Conservation (phyloP, 106 monocot genomes). For the Chionographis japonica region DNA sequence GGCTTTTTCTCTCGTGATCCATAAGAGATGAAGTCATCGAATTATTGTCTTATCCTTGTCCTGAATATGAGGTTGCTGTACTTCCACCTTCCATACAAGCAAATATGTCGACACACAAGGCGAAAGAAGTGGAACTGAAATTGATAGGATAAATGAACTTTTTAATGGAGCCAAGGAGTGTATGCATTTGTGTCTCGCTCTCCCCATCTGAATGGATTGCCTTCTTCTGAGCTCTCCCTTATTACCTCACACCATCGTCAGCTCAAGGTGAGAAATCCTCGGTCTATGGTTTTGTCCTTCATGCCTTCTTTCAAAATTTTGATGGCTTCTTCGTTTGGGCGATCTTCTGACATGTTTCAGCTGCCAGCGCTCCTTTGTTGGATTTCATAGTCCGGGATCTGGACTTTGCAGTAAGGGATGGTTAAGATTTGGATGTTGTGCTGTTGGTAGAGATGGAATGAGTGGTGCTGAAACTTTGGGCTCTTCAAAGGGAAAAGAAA, state of each 20-base stretch:
- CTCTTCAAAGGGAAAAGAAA: conserved; percentile 29
- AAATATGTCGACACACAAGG: conserved; percentile 16
- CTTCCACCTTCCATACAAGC: conserved; percentile 28
- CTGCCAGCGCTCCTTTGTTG: conserved; percentile 17
- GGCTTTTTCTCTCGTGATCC: not conserved
- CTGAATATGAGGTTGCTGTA: conserved; percentile 35
- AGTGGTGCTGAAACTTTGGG: conserved; percentile 23
- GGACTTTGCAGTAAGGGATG: conserved; percentile 25
- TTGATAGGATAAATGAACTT: conserved; percentile 16
- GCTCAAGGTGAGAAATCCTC: conserved; percentile 19
- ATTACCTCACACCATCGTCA: conserved; percentile 22
- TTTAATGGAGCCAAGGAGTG: conserved; percentile 5
- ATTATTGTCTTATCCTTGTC: conserved; percentile 16
- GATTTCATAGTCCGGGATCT: conserved; percentile 14
- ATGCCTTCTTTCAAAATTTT: conserved; percentile 3
- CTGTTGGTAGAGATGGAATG: conserved; percentile 16
- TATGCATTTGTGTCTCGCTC: conserved; percentile 7
- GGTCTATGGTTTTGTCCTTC: not conserved
- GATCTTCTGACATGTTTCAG: conserved; percentile 9
- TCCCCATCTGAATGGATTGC: conserved; percentile 37
- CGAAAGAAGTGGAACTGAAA: not conserved
- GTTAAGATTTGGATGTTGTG: conserved; percentile 29
- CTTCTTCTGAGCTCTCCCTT: conserved; percentile 28
- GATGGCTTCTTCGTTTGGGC: not conserved
- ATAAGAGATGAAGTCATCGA: conserved; percentile 4